Conservation (phyloP, 2,329 filamentous ascomycete genomes). For the Ceratocystis diversiconidia region DNA sequence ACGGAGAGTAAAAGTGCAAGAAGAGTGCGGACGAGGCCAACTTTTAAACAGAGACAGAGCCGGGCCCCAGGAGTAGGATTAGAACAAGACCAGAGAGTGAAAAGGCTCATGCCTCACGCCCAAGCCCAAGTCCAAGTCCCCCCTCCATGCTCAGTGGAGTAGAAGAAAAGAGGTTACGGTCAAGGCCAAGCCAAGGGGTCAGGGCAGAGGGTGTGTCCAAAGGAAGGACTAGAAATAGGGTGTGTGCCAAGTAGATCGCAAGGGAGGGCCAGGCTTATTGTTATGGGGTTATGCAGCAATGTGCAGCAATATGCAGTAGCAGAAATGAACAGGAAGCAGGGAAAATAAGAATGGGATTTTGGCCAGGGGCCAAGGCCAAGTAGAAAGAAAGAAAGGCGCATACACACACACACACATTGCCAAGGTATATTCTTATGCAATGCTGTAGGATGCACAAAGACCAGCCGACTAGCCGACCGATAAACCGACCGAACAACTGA, state of each 20-base stretch:
- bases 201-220: neutral
- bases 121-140: neutral
- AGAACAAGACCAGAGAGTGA: neutral
- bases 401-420: neutral
- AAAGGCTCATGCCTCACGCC: neutral
- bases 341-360: neutral
- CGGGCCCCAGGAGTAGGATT: neutral
- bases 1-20: slow-evolving; percentile 5
- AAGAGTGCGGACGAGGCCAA: slow-evolving; percentile 13
- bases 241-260: no score
- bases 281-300: no score
- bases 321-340: slow-evolving; percentile 1
- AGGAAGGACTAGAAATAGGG: neutral
- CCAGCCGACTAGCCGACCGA: no score
- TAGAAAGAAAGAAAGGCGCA: neutral
- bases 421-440: neutral
- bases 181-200: neutral
- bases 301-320: no score
- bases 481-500: no score
- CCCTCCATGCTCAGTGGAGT: neutral
- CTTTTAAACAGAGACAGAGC: slow-evolving; percentile 12
- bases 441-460: neutral
- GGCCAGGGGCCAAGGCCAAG: neutral
- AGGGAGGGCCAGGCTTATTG: no score
- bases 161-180: neutral